These are phyloP conservation scores for Mrakia frigida DNA, from an alignment of 768 basidiomycete genomes.

Conservation along the genomic window DNA sequence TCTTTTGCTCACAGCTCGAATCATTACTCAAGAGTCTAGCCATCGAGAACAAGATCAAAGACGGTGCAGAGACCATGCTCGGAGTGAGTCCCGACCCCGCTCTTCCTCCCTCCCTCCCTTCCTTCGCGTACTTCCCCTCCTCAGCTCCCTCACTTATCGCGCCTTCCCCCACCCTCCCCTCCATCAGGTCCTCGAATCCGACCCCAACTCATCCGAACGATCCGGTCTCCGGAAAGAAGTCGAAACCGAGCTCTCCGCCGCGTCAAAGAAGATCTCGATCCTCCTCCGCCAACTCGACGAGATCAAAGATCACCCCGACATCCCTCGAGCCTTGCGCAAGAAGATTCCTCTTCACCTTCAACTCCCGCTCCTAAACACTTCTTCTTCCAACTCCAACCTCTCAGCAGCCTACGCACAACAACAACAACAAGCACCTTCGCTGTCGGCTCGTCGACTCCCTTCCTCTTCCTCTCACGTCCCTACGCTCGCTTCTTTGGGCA, in stretches of 20 bases:
- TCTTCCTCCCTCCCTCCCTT: background rate
- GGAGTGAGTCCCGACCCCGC: slow-evolving; percentile 52
- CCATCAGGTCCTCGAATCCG: slow-evolving; percentile 38
- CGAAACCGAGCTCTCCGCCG: slow-evolving; percentile 68
- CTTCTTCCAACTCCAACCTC: background rate
- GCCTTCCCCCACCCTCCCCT: background rate
- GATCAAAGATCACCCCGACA: slow-evolving; percentile 38
- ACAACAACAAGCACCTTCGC: background rate
- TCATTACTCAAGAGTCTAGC: slow-evolving; percentile 62
- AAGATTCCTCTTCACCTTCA: slow-evolving; percentile 36
- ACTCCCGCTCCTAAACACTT: slow-evolving; percentile 34
- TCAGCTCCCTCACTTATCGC: slow-evolving; percentile 10
- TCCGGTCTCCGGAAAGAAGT: slow-evolving; percentile 58
- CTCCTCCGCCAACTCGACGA: slow-evolving; percentile 58
- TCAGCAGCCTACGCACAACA: background rate
- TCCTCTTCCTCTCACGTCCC: background rate
- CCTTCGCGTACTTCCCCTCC: slow-evolving; percentile 44
- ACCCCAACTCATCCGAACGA: slow-evolving; percentile 34
- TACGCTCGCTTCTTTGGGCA: background rate
- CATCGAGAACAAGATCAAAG: slow-evolving; percentile 65
- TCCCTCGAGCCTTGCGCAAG: slow-evolving; percentile 33
- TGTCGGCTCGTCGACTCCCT: slow-evolving; percentile 4
- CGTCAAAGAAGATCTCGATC: slow-evolving; percentile 64
- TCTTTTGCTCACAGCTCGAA: slow-evolving; percentile 54
- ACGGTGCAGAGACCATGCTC: slow-evolving; percentile 85